A percentile compares a stretch with the other conserved stretches of the same genome.
phyloP scores from a whole-genome alignment of 176 grass and related monocot genomes.

The Carex kokanica region DNA sequence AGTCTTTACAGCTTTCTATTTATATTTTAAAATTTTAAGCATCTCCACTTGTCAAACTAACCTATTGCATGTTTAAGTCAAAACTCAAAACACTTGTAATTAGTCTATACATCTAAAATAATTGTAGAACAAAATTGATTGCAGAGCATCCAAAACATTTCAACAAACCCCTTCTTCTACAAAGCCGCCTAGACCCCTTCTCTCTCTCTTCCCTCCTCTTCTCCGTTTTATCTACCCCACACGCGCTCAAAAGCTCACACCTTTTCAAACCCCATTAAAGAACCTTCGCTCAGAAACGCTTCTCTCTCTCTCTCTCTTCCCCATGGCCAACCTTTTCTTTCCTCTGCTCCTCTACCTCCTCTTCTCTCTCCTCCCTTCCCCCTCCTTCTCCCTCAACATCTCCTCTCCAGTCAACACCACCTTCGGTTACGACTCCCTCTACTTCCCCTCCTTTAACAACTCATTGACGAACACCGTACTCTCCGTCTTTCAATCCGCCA shows the following conservation, averaged over 20 bases:
- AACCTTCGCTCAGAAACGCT: slow-evolving; percentile 4
- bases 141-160: not conserved
- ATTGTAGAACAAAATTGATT: not conserved
- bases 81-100: no score
- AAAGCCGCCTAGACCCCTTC: not conserved
- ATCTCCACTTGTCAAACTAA: no score
- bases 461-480: not conserved
- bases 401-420: slow-evolving; percentile 14
- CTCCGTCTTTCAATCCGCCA: slow-evolving; percentile 12
- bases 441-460: slow-evolving; percentile 38
- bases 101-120: not conserved
- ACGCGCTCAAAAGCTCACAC: not conserved
- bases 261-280: not conserved
- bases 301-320: not conserved
- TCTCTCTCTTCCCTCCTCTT: not conserved
- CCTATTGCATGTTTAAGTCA: no score
- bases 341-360: not conserved
- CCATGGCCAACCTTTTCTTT: slow-evolving; percentile 28
- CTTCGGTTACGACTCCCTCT: slow-evolving; percentile 20
- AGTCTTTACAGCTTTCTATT: no score
- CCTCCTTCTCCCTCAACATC: slow-evolving; percentile 15
- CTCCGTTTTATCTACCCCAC: not conserved
- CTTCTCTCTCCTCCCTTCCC: slow-evolving; percentile 12
- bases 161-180: not conserved
- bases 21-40: no score